A percentile compares a stretch with the other conserved stretches of the same genome.
Conservation (phyloP, 352 stramenopile genomes). For the Phytophthora megakarya region DNA sequence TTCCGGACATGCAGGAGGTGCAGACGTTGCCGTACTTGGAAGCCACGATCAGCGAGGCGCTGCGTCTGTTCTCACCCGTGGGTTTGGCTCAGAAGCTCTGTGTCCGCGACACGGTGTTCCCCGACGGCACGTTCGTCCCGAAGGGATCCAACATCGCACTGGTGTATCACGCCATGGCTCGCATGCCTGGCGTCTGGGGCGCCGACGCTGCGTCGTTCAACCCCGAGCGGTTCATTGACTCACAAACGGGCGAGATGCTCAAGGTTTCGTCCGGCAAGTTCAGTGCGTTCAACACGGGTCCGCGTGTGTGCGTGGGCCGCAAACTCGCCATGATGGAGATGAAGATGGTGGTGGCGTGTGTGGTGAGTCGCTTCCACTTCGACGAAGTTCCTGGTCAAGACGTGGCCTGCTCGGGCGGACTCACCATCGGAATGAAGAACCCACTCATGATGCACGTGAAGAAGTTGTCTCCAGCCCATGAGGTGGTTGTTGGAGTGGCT, state of each 20-base stretch:
- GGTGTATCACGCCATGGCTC: constrained; percentile 44
- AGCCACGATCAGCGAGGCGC: constrained; percentile 44
- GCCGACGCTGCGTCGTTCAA: constrained; percentile 41
- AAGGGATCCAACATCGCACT: constrained; percentile 45
- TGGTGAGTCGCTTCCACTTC: constrained; percentile 64
- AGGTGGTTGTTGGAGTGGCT: constrained; percentile 13
- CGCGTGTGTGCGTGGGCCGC: constrained; percentile 34
- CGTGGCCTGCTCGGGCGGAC: constrained; percentile 44
- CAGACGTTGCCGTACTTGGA: constrained; percentile 37
- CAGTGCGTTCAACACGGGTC: constrained; percentile 43
- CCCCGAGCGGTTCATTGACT: constrained; percentile 50
- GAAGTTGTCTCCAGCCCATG: constrained; percentile 2
- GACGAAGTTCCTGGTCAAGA: constrained; percentile 37
- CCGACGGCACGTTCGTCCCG: constrained; percentile 52
- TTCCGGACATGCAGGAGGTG: constrained; percentile 36
- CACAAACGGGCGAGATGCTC: constrained; percentile 31
- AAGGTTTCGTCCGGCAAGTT: constrained; percentile 40
- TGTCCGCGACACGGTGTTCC: constrained; percentile 43
- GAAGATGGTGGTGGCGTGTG: constrained; percentile 57
- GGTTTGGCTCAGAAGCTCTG: constrained; percentile 40
- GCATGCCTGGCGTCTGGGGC: constrained; percentile 46
- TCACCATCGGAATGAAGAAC: constrained; percentile 59
- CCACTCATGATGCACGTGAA: constrained; percentile 39
- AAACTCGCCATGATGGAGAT: constrained; percentile 83
- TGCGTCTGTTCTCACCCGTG: constrained; percentile 53